Base-by-base conservation (phyloP, 352 stramenopile genomes). In the Phytopythium oedochilum region DNA sequence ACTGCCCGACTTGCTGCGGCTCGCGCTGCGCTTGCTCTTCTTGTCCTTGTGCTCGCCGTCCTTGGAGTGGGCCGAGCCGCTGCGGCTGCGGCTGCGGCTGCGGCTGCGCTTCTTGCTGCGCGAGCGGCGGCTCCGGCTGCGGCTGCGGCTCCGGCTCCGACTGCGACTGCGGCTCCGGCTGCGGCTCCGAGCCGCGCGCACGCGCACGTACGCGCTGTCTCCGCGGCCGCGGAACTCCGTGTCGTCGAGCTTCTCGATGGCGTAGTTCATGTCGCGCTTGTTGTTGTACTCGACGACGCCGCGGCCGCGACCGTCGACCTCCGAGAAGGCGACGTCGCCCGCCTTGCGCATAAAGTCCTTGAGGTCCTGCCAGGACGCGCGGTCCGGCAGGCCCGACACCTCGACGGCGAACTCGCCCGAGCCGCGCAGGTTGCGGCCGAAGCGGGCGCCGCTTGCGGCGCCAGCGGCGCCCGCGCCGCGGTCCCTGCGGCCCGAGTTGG, bases 301-400 rank as follows among this genome's bases (percentile, higher is more conserved):
- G n/a, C 64, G 63, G 15, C 84, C 84, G n/a, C 68, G 69, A 2
- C 75, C 70, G 50, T 94, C 78, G 29, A 92, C 82, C 53, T 89
- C 75, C 1, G 79, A 65, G 47, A 86, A 80, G 23, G 85, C 55
- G 26, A 92, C 82, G 45, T 92, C 84, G 20, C 76, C 80, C 0
- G 66, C 76, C 40, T 75, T 75, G 22, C 72, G 73, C 58, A 91
- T 80, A 59, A 82, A 81, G 34, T 87, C 76, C 62, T 90, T 89
- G 4, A 92, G 63, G 57, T 92, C 84, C 42, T 85, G 73, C 70
- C 68, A 83, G 18, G 70, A 89, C 43, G 77, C 71, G 26, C 69
- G 67, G 15, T 65, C 64, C 18, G 80, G 76, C 52, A 94, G 53
- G 32, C 75, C 75, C 25, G 71, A 76, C 17, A 90, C 63, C 14